These are phyloP conservation scores for Deinandra increscens DNA, from an alignment of 129 eudicot species.

Conservation along the genomic window DNA sequence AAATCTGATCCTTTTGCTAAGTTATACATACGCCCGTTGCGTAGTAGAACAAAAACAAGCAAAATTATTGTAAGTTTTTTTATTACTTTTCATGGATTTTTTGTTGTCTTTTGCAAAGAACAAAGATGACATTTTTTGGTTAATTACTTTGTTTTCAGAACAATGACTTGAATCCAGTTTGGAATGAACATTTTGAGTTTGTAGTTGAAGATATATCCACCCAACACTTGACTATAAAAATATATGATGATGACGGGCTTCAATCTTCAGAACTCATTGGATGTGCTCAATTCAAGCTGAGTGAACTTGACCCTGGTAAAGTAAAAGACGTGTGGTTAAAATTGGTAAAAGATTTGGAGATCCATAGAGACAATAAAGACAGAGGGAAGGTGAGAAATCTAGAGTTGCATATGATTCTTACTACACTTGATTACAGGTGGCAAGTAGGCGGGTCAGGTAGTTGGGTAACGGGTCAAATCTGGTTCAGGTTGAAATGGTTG, in stretches of 20 bases:
- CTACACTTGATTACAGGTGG: too few relatives aligned
- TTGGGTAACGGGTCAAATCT: not conserved
- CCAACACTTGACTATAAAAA: constrained; percentile 80
- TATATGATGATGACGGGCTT: constrained; percentile 84
- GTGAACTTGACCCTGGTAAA: constrained; percentile 87
- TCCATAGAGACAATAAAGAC: constrained; percentile 79
- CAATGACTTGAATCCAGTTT: constrained; percentile 88
- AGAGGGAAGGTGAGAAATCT: constrained; percentile 71
- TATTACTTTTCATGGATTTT: not conserved
- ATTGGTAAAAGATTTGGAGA: constrained; percentile 85
- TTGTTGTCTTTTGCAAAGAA: not conserved
- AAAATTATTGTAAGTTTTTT: constrained; percentile 71
- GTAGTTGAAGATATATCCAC: constrained; percentile 81
- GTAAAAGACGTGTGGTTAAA: constrained; percentile 93
- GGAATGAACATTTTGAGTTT: constrained; percentile 98
- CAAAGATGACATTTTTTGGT: not conserved
- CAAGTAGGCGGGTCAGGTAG: not conserved
- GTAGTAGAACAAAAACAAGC: constrained; percentile 68
- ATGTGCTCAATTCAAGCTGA: constrained; percentile 66
- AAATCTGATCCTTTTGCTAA: constrained; percentile 95
- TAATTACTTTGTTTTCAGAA: constrained; percentile 44
- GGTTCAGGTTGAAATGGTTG: not conserved
- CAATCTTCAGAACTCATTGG: constrained; percentile 89
- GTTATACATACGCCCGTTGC: constrained; percentile 67
- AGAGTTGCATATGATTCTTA: not conserved